These are phyloP conservation scores for Ilex paraguariensis DNA, from an alignment of 305 asterid species.

Conservation along the genomic window DNA sequence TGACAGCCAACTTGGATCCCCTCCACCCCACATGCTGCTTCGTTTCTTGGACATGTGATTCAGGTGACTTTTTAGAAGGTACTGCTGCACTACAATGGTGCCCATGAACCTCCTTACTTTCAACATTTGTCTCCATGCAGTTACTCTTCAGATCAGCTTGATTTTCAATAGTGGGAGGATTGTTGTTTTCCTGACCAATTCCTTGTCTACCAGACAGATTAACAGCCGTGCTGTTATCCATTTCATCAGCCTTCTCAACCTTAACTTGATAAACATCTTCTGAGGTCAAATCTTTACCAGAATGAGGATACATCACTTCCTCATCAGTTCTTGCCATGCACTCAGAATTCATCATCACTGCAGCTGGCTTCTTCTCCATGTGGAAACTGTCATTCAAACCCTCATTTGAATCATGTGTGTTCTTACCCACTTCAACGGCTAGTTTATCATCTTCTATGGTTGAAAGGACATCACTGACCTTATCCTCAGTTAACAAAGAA, in stretches of 20 bases:
- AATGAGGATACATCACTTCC: slow-evolving; percentile 22
- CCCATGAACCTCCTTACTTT: slow-evolving; percentile 17
- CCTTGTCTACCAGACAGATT: slow-evolving; percentile 24
- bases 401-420: slow-evolving; percentile 22
- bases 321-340: slow-evolving; percentile 19
- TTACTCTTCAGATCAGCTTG: background rate
- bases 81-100: slow-evolving; percentile 5
- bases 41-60: slow-evolving; percentile 22
- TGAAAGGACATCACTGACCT: slow-evolving; percentile 14
- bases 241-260: slow-evolving; percentile 24
- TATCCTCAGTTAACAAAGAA: slow-evolving; percentile 22
- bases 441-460: slow-evolving; percentile 21
- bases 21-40: slow-evolving; percentile 21
- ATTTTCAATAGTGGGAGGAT: too few relatives aligned
- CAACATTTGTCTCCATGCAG: slow-evolving; percentile 16
- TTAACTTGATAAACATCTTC: slow-evolving; percentile 23
- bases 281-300: slow-evolving; percentile 14
- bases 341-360: slow-evolving; percentile 26
- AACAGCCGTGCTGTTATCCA: slow-evolving; percentile 10
- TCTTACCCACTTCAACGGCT: slow-evolving; percentile 21
- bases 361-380: slow-evolving; percentile 19
- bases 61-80: slow-evolving; percentile 13
- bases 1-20: slow-evolving; percentile 21
- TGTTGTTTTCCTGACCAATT: slow-evolving; percentile 2
- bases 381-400: slow-evolving; percentile 16